phyloP scores from a whole-genome alignment of 202 grass and related monocot genomes.

The Panicum virgatum region DNA sequence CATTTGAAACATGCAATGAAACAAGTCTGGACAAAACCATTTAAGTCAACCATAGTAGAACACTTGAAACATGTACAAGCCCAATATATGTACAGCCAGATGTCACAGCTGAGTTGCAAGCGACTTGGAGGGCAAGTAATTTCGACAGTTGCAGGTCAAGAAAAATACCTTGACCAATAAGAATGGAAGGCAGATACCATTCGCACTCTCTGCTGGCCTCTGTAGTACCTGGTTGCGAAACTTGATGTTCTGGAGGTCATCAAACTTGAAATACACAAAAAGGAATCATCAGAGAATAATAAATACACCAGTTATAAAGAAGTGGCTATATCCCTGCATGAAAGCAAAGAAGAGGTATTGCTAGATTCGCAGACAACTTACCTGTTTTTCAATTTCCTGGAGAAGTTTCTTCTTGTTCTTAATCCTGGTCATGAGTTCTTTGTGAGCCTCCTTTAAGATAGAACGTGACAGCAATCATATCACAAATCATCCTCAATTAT shows the following conservation, averaged over 20 bases:
- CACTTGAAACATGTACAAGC: slow-evolving; percentile 17
- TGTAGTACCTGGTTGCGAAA: slow-evolving; percentile 66
- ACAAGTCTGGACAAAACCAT: background rate
- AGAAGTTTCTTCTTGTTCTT: slow-evolving; percentile 78
- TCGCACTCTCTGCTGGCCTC: slow-evolving; percentile 53
- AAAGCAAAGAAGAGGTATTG: slow-evolving; percentile 32
- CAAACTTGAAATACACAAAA: slow-evolving; percentile 69
- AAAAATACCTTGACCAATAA: slow-evolving; percentile 88
- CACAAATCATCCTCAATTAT: slow-evolving; percentile 11
- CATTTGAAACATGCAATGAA: slow-evolving; percentile 17
- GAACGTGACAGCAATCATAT: slow-evolving; percentile 21
- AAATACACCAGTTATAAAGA: slow-evolving; percentile 10
- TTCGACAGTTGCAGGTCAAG: background rate
- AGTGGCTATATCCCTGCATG: slow-evolving; percentile 31
- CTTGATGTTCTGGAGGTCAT: slow-evolving; percentile 81
- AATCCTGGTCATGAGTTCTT: slow-evolving; percentile 58
- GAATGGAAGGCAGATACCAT: slow-evolving; percentile 82
- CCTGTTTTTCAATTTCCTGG: slow-evolving; percentile 86
- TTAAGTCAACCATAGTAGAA: slow-evolving; percentile 5
- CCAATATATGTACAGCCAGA: slow-evolving; percentile 19
- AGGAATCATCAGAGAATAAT: slow-evolving; percentile 34
- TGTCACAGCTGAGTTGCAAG: slow-evolving; percentile 16
- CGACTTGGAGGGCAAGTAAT: background rate
- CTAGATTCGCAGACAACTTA: slow-evolving; percentile 41
- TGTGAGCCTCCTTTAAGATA: slow-evolving; percentile 60